These are phyloP conservation scores for Litsea cubeba DNA, from an alignment of 164 flowering plant genomes.

Conservation along the genomic window DNA sequence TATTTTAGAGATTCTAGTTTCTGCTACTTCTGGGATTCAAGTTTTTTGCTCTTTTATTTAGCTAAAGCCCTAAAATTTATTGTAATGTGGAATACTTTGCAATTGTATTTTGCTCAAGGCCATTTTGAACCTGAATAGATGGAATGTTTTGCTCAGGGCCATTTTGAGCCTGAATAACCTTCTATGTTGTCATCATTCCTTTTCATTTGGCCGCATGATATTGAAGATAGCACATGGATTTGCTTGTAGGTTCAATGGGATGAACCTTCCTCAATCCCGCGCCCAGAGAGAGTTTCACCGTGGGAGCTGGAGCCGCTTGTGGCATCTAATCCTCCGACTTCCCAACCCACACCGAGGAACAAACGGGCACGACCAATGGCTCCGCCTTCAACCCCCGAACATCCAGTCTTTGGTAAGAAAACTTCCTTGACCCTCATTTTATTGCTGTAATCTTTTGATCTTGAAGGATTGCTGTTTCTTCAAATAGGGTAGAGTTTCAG, in stretches of 20 bases:
- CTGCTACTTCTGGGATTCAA: neutral
- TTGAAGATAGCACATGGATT: neutral
- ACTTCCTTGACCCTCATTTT: neutral
- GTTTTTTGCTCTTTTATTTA: too few species aligned
- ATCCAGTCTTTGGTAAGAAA: constrained; percentile 44
- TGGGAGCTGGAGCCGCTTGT: constrained; percentile 93
- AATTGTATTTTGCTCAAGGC: neutral
- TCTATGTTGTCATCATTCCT: neutral
- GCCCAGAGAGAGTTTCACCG: constrained; percentile 88
- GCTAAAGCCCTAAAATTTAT: too few species aligned
- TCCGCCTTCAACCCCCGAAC: constrained; percentile 48
- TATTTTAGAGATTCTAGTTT: neutral
- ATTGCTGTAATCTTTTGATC: neutral
- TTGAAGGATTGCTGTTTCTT: neutral
- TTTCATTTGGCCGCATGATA: neutral
- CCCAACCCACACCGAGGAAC: constrained; percentile 60
- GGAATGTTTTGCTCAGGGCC: too few species aligned
- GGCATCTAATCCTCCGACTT: constrained; percentile 41
- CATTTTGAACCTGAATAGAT: neutral
- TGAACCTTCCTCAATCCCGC: constrained; percentile 74
- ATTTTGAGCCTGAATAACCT: too few species aligned
- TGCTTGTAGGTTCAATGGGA: constrained; percentile 89
- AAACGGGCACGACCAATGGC: constrained; percentile 74
- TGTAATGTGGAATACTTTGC: neutral
- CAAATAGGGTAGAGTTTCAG: neutral